phyloP scores from a whole-genome alignment of 768 basidiomycete genomes.

The Tylopilus vinaceipallidus region DNA sequence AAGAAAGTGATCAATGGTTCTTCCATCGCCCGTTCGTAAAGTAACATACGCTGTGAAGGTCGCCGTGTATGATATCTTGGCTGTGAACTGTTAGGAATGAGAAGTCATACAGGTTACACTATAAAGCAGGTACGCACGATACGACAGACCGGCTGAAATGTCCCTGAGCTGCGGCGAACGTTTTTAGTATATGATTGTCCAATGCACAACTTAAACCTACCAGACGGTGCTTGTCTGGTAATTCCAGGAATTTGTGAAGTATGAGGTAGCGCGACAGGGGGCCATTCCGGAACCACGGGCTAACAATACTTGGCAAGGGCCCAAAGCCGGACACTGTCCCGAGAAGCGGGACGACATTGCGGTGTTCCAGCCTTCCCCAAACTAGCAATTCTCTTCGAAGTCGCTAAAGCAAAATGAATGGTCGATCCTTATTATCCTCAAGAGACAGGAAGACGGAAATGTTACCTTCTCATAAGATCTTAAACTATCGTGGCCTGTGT shows the following conservation, averaged over 20 bases:
- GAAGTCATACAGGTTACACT: not conserved
- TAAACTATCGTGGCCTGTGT: not conserved
- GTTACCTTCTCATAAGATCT: constrained; percentile 13
- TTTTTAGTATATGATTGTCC: not conserved
- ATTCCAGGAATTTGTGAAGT: not conserved
- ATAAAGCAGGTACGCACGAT: constrained; percentile 19
- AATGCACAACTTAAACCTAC: constrained; percentile 3
- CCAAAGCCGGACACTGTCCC: constrained; percentile 33
- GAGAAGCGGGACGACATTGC: constrained; percentile 31
- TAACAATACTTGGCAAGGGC: constrained; percentile 29
- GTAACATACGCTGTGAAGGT: constrained; percentile 34
- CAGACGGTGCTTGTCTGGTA: constrained; percentile 3
- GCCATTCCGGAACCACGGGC: constrained; percentile 32
- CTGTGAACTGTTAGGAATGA: constrained; percentile 22
- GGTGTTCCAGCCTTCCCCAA: constrained; percentile 15
- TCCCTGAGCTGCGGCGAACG: constrained; percentile 17
- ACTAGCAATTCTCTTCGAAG: constrained; percentile 31
- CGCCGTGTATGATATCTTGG: constrained; percentile 32
- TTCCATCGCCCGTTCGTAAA: not conserved
- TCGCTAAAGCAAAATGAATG: constrained; percentile 7
- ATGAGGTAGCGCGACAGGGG: constrained; percentile 25
- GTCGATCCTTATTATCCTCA: not conserved
- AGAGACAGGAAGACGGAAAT: too few relatives aligned
- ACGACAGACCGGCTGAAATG: constrained; percentile 20
- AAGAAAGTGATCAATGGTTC: not conserved